A percentile compares a stretch with the other conserved stretches of the same genome.
Evolutionary conservation across 306 rosid genomes (phyloP).

Genomic region (Nissolia schottii): DNA sequence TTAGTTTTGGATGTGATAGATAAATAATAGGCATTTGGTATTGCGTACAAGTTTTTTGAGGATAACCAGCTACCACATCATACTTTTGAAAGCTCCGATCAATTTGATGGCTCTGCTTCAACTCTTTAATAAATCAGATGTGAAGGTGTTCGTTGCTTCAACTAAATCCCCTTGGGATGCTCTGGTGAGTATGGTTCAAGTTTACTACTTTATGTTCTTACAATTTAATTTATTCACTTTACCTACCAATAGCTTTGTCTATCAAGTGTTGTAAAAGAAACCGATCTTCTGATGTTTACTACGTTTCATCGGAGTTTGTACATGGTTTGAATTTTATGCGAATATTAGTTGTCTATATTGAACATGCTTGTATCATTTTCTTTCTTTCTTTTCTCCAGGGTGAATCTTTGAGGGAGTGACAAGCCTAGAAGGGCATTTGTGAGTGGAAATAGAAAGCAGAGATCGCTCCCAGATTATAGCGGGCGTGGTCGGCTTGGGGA

Average conservation of each 20-base stretch:
- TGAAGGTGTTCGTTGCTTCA: constrained; percentile 94
- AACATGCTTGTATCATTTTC: neutral
- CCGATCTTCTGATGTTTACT: neutral
- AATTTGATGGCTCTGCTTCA: constrained; percentile 52
- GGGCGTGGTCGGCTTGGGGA: constrained; percentile 99
- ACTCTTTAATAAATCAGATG: constrained; percentile 54
- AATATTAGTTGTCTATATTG: neutral
- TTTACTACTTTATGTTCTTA: neutral
- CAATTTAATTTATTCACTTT: neutral
- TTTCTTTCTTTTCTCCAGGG: constrained; percentile 59
- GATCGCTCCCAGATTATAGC: constrained; percentile 79
- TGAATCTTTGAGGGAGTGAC: constrained; percentile 78
- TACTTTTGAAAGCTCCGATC: constrained; percentile 36
- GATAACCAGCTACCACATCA: constrained; percentile 41
- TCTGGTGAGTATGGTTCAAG: constrained; percentile 45
- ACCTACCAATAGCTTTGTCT: constrained; percentile 2
- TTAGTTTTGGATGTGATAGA: neutral
- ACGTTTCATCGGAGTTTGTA: neutral
- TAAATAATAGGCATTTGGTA: neutral
- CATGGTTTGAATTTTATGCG: neutral
- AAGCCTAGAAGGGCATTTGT: constrained; percentile 94
- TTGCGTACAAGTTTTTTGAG: constrained; percentile 56
- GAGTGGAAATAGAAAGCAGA: constrained; percentile 84
- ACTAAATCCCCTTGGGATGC: constrained; percentile 96
- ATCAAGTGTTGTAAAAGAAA: neutral